Percentiles rank a stretch among this genome's conserved stretches.
phyloP scores from a whole-genome alignment of 441 rosid genomes.

The Aleurites moluccanus region DNA sequence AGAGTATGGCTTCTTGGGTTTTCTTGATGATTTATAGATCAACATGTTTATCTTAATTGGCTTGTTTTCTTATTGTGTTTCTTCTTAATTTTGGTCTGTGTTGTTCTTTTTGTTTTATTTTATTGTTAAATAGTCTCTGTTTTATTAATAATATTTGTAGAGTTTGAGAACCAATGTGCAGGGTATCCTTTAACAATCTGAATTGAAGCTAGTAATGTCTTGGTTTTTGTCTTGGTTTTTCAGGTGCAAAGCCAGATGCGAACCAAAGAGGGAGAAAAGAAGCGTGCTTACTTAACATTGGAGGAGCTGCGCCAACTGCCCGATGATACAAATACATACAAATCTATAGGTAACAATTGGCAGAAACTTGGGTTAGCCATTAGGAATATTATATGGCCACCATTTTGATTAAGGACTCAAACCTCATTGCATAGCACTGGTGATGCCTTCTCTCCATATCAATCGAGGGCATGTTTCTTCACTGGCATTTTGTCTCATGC shows the following conservation, averaged over 20 bases:
- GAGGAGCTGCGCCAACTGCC: constrained; percentile 82
- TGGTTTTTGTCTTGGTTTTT: constrained; percentile 21
- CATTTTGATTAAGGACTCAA: not conserved
- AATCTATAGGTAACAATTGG: constrained; percentile 56
- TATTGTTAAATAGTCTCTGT: not conserved
- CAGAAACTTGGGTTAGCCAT: not conserved
- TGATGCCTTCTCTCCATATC: not conserved
- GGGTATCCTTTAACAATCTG: not conserved
- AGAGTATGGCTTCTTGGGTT: not conserved
- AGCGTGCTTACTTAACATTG: constrained; percentile 83
- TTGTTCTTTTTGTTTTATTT: not conserved
- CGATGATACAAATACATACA: constrained; percentile 78
- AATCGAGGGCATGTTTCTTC: not conserved
- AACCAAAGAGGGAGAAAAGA: constrained; percentile 83
- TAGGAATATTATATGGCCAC: not conserved
- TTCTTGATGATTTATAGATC: not conserved
- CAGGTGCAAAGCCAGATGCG: constrained; percentile 89
- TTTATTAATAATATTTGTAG: not conserved
- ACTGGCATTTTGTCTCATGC: not conserved
- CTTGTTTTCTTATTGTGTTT: not conserved
- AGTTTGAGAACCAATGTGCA: not conserved
- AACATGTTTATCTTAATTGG: no score
- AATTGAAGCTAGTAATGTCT: constrained; percentile 17
- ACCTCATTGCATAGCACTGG: not conserved
- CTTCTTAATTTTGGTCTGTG: no score